Evolutionary conservation across 2,329 filamentous ascomycete species (phyloP).

Genomic region (Colletotrichum brevisporum): DNA sequence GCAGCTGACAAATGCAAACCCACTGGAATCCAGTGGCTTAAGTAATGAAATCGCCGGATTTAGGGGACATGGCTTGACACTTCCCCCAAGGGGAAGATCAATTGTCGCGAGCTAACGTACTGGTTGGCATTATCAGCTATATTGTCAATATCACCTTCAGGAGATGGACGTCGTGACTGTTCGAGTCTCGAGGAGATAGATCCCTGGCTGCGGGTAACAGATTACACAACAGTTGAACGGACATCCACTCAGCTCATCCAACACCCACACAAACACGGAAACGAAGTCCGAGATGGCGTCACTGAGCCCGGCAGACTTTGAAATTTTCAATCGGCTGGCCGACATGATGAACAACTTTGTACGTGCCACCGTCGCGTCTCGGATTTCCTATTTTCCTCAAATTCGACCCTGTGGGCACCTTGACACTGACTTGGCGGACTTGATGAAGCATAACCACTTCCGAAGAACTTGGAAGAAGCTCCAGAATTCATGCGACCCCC

Average conservation of each 20-base stretch:
- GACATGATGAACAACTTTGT: slow-evolving; percentile 82
- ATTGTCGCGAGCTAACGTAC: too few relatives aligned
- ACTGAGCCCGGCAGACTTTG: slow-evolving; percentile 76
- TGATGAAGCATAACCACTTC: slow-evolving; percentile 79
- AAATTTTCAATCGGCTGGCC: slow-evolving; percentile 77
- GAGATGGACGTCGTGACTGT: too few relatives aligned
- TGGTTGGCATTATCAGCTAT: too few relatives aligned
- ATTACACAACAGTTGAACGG: too few relatives aligned
- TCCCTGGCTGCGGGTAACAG: too few relatives aligned
- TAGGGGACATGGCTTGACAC: neutral
- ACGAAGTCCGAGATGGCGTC: slow-evolving; percentile 61
- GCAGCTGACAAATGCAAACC: neutral
- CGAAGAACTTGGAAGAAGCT: slow-evolving; percentile 81
- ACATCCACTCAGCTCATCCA: too few relatives aligned
- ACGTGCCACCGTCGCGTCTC: slow-evolving; percentile 49
- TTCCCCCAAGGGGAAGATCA: neutral
- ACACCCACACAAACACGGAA: neutral
- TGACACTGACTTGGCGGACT: too few relatives aligned
- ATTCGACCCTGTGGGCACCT: too few relatives aligned
- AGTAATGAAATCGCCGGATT: neutral
- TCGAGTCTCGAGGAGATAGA: too few relatives aligned
- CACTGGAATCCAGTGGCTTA: neutral
- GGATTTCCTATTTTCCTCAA: neutral
- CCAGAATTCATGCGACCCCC: slow-evolving; percentile 71
- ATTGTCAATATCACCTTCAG: too few relatives aligned